phyloP scores from a whole-genome alignment of 352 stramenopile species.

The Phytophthora pini region DNA sequence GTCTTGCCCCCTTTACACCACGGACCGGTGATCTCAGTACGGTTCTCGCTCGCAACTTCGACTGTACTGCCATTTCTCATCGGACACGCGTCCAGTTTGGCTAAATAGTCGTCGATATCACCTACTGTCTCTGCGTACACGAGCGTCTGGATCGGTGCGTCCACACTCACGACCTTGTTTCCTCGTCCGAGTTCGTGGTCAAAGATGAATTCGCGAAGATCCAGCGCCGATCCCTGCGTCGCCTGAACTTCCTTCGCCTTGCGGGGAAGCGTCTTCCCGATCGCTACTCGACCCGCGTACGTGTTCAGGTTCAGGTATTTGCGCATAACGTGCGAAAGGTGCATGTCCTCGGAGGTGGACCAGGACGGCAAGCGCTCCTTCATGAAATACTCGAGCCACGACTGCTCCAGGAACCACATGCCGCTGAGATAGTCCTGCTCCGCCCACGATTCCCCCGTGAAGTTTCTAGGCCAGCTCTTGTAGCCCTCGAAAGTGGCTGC shows the following conservation, averaged over 20 bases:
- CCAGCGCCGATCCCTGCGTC: conserved; percentile 52
- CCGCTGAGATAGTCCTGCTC: conserved; percentile 70
- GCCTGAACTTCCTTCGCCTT: conserved; percentile 50
- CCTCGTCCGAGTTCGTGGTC: conserved; percentile 64
- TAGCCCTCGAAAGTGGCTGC: conserved; percentile 49
- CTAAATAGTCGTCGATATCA: conserved; percentile 52
- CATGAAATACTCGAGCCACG: conserved; percentile 70
- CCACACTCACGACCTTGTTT: conserved; percentile 63
- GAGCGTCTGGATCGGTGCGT: conserved; percentile 53
- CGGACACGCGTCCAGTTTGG: conserved; percentile 42
- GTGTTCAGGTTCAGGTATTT: conserved; percentile 76
- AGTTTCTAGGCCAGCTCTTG: conserved; percentile 60
- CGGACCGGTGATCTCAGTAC: neutral
- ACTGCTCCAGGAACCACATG: conserved; percentile 73
- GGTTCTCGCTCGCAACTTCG: conserved; percentile 1
- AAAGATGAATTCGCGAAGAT: conserved; percentile 66
- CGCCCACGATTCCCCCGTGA: conserved; percentile 35
- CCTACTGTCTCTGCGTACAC: conserved; percentile 58
- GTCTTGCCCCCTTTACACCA: conserved; percentile 57
- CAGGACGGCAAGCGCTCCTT: conserved; percentile 60
- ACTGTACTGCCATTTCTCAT: conserved; percentile 16
- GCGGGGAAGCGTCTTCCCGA: conserved; percentile 35
- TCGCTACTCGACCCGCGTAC: conserved; percentile 57
- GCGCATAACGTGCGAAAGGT: conserved; percentile 65
- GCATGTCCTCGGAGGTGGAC: conserved; percentile 68